These are phyloP conservation scores for Neocatenulostroma microsporum DNA, from an alignment of 2,329 filamentous ascomycete species.

Conservation along the genomic window DNA sequence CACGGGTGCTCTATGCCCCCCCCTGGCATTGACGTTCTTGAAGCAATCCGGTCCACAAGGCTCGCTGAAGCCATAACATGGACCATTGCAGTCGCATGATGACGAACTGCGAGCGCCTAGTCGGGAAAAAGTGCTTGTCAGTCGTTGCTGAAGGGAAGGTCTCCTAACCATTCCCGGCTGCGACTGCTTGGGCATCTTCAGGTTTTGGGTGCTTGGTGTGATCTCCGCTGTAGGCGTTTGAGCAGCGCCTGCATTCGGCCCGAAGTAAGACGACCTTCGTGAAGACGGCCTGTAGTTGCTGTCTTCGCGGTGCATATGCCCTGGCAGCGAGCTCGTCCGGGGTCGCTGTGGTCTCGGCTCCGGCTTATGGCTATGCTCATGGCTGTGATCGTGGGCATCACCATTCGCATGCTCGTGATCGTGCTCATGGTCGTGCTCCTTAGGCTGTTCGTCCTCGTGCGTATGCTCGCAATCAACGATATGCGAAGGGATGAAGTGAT, in stretches of 20 bases:
- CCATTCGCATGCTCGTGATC: conserved; percentile 18
- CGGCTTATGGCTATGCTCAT: conserved; percentile 19
- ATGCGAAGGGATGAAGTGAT: conserved; percentile 67
- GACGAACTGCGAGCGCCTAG: conserved; percentile 35
- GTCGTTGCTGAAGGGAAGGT: conserved; percentile 35
- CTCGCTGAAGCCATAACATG: conserved; percentile 55
- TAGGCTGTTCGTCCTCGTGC: conserved; percentile 53
- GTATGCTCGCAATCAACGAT: conserved; percentile 73
- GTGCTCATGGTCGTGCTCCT: conserved; percentile 26
- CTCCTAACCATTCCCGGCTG: conserved; percentile 15
- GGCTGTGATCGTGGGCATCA: conserved; percentile 22
- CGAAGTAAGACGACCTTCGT: conserved; percentile 9
- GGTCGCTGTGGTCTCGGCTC: conserved; percentile 8
- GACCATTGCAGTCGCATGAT: conserved; percentile 50
- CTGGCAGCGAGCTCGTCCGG: conserved; percentile 15
- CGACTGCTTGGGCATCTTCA: not conserved
- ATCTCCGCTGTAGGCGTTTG: not conserved
- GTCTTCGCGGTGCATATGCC: conserved; percentile 9
- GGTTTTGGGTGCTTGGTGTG: not conserved
- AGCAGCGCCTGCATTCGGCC: not conserved
- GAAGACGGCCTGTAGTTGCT: conserved; percentile 6
- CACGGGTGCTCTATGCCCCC: conserved; percentile 21
- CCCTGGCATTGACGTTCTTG: conserved; percentile 40
- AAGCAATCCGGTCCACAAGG: conserved; percentile 55
- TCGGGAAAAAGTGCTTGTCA: conserved; percentile 40